These are phyloP conservation scores for Penicillium paxilli DNA, from an alignment of 495 filamentous ascomycete species.

Conservation along the genomic window DNA sequence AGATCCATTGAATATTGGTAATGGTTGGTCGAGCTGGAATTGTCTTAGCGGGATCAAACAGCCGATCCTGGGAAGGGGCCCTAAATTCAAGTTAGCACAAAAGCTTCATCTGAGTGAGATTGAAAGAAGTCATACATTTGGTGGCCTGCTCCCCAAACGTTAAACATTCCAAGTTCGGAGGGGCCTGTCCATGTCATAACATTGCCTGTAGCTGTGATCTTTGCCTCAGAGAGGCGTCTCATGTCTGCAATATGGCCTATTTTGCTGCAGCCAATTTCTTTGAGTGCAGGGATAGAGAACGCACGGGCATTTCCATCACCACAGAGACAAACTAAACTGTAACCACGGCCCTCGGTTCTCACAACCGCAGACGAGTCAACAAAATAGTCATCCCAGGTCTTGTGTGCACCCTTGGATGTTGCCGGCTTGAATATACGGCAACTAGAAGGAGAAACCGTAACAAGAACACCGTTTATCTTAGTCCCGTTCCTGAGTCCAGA, in stretches of 20 bases:
- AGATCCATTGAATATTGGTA: constrained; percentile 92
- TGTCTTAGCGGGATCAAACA: constrained; percentile 71
- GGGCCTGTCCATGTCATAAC: constrained; percentile 89
- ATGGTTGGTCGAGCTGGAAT: constrained; percentile 90
- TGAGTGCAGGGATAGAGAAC: constrained; percentile 82
- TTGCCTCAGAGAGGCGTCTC: constrained; percentile 62
- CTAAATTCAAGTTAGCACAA: constrained; percentile 38
- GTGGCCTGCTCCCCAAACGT: constrained; percentile 75
- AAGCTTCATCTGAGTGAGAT: background rate
- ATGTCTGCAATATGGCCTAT: constrained; percentile 69
- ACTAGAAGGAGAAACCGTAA: constrained; percentile 70
- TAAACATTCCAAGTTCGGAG: constrained; percentile 75
- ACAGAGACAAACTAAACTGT: constrained; percentile 80
- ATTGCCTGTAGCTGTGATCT: constrained; percentile 74
- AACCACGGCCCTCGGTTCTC: constrained; percentile 67
- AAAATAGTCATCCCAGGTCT: constrained; percentile 77
- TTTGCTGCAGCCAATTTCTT: constrained; percentile 71
- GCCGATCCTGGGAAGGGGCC: constrained; percentile 60
- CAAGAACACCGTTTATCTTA: constrained; percentile 68
- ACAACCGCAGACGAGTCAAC: constrained; percentile 77
- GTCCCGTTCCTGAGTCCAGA: constrained; percentile 67
- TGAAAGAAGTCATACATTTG: constrained; percentile 42
- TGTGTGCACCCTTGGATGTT: constrained; percentile 80
- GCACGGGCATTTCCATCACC: constrained; percentile 74
- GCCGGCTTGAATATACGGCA: constrained; percentile 85